These are phyloP conservation scores for Rubroboletus satanas DNA, from an alignment of 768 basidiomycete genomes.

Conservation along the genomic window DNA sequence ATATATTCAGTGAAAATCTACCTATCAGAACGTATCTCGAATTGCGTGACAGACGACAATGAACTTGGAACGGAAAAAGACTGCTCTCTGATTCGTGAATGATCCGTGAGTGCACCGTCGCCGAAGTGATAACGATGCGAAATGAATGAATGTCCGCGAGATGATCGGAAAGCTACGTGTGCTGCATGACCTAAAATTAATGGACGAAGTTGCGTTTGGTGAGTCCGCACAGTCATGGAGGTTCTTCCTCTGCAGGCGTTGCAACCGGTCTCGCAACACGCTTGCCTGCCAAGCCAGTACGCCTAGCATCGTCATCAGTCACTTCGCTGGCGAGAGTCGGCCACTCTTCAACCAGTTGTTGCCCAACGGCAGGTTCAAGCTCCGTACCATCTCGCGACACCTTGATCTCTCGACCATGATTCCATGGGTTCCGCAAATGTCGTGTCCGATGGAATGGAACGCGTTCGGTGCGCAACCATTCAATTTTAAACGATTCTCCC, in stretches of 20 bases:
- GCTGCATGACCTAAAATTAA: background rate
- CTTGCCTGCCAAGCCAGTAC: background rate
- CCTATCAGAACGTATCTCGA: background rate
- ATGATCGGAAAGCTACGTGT: background rate
- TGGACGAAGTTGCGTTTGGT: background rate
- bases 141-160: background rate
- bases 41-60: background rate
- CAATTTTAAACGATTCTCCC: conserved; percentile 77
- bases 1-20: background rate
- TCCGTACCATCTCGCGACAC: conserved; percentile 91
- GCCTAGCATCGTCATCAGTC: background rate
- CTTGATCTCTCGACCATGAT: conserved; percentile 77
- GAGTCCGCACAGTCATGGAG: background rate
- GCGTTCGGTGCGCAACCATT: conserved; percentile 73
- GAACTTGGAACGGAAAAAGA: background rate
- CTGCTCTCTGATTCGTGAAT: background rate
- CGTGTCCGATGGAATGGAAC: conserved; percentile 74
- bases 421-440: conserved; percentile 90
- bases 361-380: conserved; percentile 74
- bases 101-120: background rate
- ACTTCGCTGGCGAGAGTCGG: conserved; percentile 30
- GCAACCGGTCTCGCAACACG: conserved; percentile 5
- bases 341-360: conserved; percentile 71
- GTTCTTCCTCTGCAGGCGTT: background rate
- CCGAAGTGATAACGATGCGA: background rate